These are phyloP conservation scores for Pyropia haitanensis DNA, from an alignment of 23 red algal genomes.

Conservation along the genomic window DNA sequence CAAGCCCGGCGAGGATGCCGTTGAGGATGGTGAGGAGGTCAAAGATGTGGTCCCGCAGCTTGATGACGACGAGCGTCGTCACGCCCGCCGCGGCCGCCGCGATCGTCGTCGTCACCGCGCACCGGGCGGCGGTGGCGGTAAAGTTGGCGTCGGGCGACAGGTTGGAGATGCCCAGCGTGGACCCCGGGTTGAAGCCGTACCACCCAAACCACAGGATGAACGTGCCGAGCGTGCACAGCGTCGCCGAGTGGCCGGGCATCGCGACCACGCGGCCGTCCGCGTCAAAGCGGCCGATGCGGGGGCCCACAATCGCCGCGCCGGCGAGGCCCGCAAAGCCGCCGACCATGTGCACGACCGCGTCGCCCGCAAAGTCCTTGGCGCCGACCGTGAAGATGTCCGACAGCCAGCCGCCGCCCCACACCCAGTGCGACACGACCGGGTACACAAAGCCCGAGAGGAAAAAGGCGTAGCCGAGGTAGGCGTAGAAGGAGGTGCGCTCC, in stretches of 20 bases:
- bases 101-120: conserved; percentile 73
- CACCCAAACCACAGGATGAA: conserved; percentile 97
- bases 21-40: conserved; percentile 69
- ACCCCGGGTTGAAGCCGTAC: conserved; percentile 98
- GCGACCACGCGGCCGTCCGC: conserved; percentile 74
- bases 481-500: conserved; percentile 34
- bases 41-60: conserved; percentile 54
- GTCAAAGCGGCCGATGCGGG: conserved; percentile 92
- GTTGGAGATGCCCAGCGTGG: conserved; percentile 44
- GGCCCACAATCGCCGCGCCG: conserved; percentile 87
- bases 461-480: conserved; percentile 41
- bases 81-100: conserved; percentile 57
- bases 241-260: conserved; percentile 88
- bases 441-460: conserved; percentile 52
- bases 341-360: conserved; percentile 88
- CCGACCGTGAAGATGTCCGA: conserved; percentile 13
- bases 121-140: conserved; percentile 18
- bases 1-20: conserved; percentile 73
- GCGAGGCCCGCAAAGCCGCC: conserved; percentile 68
- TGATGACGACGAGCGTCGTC: conserved; percentile 54
- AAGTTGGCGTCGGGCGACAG: conserved; percentile 10
- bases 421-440: conserved; percentile 46
- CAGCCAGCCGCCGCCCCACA: conserved; percentile 51
- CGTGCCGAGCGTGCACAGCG: conserved; percentile 67
- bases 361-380: conserved; percentile 91